Evolutionary conservation across 805 yeast genomes (phyloP), one percentile per base, ranked within the genome.

Genomic region (Lipomyces spencermartinsiae): DNA sequence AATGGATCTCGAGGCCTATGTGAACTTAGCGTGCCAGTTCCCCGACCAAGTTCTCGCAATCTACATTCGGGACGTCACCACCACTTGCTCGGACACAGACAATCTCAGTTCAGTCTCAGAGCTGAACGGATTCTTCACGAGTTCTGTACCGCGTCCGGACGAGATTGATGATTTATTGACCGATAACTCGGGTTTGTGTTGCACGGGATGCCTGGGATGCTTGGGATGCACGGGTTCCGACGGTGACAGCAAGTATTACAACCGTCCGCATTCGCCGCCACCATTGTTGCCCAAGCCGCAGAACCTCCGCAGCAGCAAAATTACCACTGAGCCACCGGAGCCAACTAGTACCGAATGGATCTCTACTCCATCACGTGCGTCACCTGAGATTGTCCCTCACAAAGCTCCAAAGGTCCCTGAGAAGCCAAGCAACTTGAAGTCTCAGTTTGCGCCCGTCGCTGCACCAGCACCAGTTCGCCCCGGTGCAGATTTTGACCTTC

Each of bases 1-100:
- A 76, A 89, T 89, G 71, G 99, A 95, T 80, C 80, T 94, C 56
- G 99, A 96, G 75, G 97, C 98, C 0, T 95, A 95, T 76, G 83
- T 87, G 5, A 89, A 89, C 34, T 79, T 93, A 43, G 91, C 96
- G 0, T 79, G 81, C 53, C 71, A 76, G 39, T 86, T 80, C 73
- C 97, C 97, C 0, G 79, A 81, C 3, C 89, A 87, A 69, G 82
- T 95, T 0, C 71, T 84, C 29, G 96, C 90, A 0, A 91, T 95
- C 4, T 93, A 87, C 76, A 90, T 95, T 46, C 81, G 98, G 55
- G 91, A 90, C 59, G 91, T 96, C 65, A 76, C 78, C 66, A n/a
- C 79, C 14, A 64, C 10, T n/a, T 64, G 71, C 56, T 61, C 67
- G 4, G 70, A 67, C 31, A 66, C 60, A 22, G 71, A 64, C 51